Evolutionary conservation across 805 yeast species (phyloP), one percentile per base, ranked within the genome.

Genomic region (Saturnispora kantuleensis): DNA sequence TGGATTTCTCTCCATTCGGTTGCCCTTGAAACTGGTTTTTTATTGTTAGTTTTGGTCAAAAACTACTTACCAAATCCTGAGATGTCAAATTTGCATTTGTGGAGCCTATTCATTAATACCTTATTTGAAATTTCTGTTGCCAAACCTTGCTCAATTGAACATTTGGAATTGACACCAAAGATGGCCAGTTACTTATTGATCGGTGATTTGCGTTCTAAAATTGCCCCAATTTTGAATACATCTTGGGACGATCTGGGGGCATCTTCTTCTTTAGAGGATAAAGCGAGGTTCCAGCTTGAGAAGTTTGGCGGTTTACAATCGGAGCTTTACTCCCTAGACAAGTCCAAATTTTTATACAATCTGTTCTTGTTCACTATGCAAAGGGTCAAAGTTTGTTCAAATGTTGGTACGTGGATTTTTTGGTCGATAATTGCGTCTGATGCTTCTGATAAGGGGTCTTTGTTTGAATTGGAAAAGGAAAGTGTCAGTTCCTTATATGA

Each of bases 201-300:
- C 0, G 80, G 79, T 10, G 79, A 76, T 53, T 63, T 84, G 50
- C 71, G 94, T 50, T 69, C 70, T 10, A 66, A 81, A 49, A 71
- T 81, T 37, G 76, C 87, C 0, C 51, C 50, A 11, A 60, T 84
- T 37, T 52, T 86, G 10, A 67, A 70, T 45, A 72, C 69, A 43
- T 70, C 77, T n/a, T 87, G 96, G 96, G 80, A 79, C 49, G 65
- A 73, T 10, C 67, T 87, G 41, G 93, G 87, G 15, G 72, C 79
- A 76, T 75, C 74, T 10, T 71, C 79, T 3, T 60, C 72, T 18
- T 69, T 70, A 15, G 79, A 74, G 29, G 83, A 78, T 50, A 56
- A 65, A 28, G 62, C 56, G 3, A 63, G 85, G 49, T 85, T 81
- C 63, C 81, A 79, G 41, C 57, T 85, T 38, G 68, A 66, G 35